Evolutionary conservation across 2,329 filamentous ascomycete genomes (phyloP).

Genomic region (Hypoxylon sp.): DNA sequence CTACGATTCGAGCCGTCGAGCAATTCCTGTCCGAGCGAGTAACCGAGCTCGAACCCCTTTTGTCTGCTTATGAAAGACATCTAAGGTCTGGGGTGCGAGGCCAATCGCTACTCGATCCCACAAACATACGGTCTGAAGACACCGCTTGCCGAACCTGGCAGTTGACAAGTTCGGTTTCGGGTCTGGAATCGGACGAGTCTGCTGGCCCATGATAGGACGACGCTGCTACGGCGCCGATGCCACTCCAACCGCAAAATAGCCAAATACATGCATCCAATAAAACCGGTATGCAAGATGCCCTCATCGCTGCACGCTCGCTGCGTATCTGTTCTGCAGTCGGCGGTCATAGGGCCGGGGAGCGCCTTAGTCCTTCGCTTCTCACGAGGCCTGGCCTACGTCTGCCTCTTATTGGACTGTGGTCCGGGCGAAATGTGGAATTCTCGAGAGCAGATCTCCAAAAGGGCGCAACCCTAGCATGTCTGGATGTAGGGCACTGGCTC

Average conservation of each 20-base stretch:
- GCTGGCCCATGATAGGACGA: constrained; percentile 35
- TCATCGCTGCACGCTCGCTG: constrained; percentile 35
- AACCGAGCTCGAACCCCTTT: constrained; percentile 14
- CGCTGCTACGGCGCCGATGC: constrained; percentile 33
- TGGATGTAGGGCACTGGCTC: not conserved
- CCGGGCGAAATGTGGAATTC: constrained; percentile 40
- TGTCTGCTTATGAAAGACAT: constrained; percentile 20
- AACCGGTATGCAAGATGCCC: constrained; percentile 40
- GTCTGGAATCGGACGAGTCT: constrained; percentile 35
- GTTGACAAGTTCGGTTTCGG: constrained; percentile 33
- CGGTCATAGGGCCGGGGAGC: constrained; percentile 40
- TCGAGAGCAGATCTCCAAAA: constrained; percentile 31
- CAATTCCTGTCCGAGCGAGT: too few relatives aligned
- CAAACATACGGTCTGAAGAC: constrained; percentile 21
- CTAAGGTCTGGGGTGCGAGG: not conserved
- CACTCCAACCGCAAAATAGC: constrained; percentile 36
- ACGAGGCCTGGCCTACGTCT: constrained; percentile 23
- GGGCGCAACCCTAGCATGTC: constrained; percentile 19
- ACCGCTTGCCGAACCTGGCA: constrained; percentile 37
- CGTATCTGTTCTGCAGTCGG: constrained; percentile 33
- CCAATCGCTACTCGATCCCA: constrained; percentile 11
- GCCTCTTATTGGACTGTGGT: constrained; percentile 35
- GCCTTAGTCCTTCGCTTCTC: constrained; percentile 31
- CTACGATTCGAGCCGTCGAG: constrained; percentile 2
- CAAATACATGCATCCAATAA: constrained; percentile 35